Percentiles rank a stretch among this genome's conserved stretches.
These are phyloP conservation scores for Paramecium caudatum DNA, from an alignment of 73 alveolate genomes.

Conservation along the genomic window DNA sequence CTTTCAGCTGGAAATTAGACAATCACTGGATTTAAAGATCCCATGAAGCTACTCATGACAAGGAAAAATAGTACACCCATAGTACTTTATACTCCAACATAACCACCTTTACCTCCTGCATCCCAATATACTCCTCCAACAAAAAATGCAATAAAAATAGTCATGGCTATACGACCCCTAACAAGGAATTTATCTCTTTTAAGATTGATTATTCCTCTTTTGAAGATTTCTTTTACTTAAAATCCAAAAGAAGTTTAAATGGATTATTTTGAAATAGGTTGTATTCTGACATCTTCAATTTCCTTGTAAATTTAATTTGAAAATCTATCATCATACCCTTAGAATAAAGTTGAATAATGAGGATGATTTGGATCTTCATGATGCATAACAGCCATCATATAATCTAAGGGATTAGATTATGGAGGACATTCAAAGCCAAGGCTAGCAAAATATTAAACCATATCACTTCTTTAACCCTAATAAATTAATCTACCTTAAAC, in stretches of 20 bases:
- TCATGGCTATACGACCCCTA: conserved; percentile 21
- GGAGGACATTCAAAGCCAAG: conserved; percentile 79
- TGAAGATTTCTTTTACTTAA: neutral
- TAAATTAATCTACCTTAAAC: conserved; percentile 79
- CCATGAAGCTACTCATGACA: conserved; percentile 67
- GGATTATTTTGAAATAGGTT: neutral
- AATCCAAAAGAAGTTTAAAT: neutral
- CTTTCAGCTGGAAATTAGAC: conserved; percentile 81
- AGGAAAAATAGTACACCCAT: conserved; percentile 76
- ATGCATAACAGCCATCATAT: conserved; percentile 70
- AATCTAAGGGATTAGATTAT: conserved; percentile 84
- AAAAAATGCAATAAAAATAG: conserved; percentile 14
- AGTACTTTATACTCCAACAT: neutral
- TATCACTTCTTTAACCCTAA: conserved; percentile 74
- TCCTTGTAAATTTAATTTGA: neutral
- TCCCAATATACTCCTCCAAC: conserved; percentile 59
- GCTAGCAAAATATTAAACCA: conserved; percentile 17
- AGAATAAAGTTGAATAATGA: neutral
- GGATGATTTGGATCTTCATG: neutral
- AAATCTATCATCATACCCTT: neutral
- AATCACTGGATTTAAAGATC: conserved; percentile 60
- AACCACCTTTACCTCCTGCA: conserved; percentile 15
- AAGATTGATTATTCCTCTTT: conserved; percentile 48
- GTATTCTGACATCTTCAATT: neutral
- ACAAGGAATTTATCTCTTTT: conserved; percentile 30